A percentile compares a stretch with the other conserved stretches of the same genome.
These are phyloP conservation scores for Myxozyma melibiosi DNA, from an alignment of 805 yeast genomes.

Conservation along the genomic window DNA sequence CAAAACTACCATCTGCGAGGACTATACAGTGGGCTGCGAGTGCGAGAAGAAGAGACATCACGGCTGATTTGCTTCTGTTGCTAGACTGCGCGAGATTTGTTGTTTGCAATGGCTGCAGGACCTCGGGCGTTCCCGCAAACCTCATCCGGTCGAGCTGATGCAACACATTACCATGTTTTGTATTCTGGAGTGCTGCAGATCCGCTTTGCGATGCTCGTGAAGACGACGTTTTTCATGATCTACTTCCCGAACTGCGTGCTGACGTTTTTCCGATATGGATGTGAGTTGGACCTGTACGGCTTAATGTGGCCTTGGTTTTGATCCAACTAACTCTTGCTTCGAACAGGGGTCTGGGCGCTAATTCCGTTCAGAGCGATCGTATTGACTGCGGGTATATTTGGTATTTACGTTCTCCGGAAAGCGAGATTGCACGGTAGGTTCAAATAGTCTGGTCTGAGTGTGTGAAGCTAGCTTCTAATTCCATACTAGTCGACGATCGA, in stretches of 20 bases:
- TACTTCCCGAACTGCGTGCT: constrained; percentile 10
- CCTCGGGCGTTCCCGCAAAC: constrained; percentile 29
- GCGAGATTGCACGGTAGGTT: constrained; percentile 33
- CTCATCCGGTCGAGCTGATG: constrained; percentile 27
- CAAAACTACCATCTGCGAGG: no score
- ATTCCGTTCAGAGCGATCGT: constrained; percentile 16
- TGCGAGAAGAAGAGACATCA: neutral
- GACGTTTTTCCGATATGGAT: constrained; percentile 13
- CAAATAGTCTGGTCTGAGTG: neutral
- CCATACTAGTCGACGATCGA: constrained; percentile 12
- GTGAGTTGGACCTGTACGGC: constrained; percentile 11
- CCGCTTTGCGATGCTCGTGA: constrained; percentile 28
- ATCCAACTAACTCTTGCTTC: neutral
- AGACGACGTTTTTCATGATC: constrained; percentile 19
- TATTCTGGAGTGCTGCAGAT: constrained; percentile 30
- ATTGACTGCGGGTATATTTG: constrained; percentile 19
- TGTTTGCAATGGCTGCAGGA: constrained; percentile 20
- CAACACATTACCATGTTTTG: constrained; percentile 33
- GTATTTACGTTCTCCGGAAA: constrained; percentile 32
- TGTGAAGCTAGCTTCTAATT: neutral
- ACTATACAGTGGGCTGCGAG: no score
- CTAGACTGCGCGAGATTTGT: neutral
- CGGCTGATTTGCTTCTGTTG: neutral
- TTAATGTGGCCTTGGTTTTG: neutral
- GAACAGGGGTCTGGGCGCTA: constrained; percentile 16